Conservation (phyloP, 768 basidiomycete genomes). For the Hericium coralloides region DNA sequence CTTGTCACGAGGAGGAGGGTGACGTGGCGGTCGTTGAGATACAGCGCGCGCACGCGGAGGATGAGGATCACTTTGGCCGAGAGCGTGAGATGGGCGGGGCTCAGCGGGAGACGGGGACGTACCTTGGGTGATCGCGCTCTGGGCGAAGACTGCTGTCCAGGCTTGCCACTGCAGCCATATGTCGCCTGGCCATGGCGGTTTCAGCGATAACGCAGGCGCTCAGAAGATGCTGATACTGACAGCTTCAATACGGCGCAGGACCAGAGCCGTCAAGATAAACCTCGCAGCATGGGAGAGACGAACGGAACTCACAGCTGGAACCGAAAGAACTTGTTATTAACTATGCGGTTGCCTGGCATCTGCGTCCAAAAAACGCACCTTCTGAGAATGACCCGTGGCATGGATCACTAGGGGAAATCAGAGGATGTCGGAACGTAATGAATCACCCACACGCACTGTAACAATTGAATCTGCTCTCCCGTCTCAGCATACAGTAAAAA, state of each 20-base stretch:
- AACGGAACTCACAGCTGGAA: too few species aligned
- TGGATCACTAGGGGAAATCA: too few species aligned
- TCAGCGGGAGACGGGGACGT: neutral
- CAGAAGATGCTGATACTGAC: too few species aligned
- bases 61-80: neutral
- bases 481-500: neutral
- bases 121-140: neutral
- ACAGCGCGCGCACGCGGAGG: neutral
- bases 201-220: too few species aligned
- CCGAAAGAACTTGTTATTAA: too few species aligned
- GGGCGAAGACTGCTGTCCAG: neutral
- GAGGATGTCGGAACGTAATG: too few species aligned
- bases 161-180: neutral
- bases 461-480: neutral
- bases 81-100: neutral
- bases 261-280: too few species aligned
- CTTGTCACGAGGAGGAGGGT: neutral
- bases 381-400: neutral
- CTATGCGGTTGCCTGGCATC: too few species aligned
- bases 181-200: neutral
- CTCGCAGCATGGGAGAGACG: too few species aligned
- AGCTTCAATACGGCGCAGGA: too few species aligned
- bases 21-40: neutral
- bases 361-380: neutral
- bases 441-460: neutral